phyloP scores from a whole-genome alignment of 2,329 filamentous ascomycete genomes.

The Chlorencoelia australis region DNA sequence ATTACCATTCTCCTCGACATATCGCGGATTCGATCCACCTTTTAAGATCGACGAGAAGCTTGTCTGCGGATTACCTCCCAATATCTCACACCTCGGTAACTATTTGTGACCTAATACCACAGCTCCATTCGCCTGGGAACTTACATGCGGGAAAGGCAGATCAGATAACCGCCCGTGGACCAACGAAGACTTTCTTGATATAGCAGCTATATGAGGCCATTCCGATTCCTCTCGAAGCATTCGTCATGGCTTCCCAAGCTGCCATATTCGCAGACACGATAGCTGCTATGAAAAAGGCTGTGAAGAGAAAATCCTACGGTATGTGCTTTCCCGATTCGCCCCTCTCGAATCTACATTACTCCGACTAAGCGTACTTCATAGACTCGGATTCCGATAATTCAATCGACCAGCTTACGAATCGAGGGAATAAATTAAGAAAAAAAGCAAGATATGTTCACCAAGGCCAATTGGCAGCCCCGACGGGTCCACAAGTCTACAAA shows the following conservation, averaged over 20 bases:
- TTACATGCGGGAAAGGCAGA: too few relatives aligned
- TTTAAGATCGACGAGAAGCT: too few relatives aligned
- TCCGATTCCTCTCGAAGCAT: neutral
- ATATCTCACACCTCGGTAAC: too few relatives aligned
- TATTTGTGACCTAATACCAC: too few relatives aligned
- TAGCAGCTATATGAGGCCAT: neutral
- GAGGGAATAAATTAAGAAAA: slow-evolving; percentile 71
- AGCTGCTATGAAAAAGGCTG: slow-evolving; percentile 55
- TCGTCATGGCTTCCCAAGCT: slow-evolving; percentile 45
- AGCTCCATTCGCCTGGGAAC: too few relatives aligned
- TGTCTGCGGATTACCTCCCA: too few relatives aligned
- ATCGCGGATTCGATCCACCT: too few relatives aligned
- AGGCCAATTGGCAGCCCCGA: slow-evolving; percentile 57
- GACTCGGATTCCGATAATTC: slow-evolving; percentile 71
- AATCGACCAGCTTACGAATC: slow-evolving; percentile 60
- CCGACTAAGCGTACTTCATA: slow-evolving; percentile 28
- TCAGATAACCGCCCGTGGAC: too few relatives aligned
- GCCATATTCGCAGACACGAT: slow-evolving; percentile 57
- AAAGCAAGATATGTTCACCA: slow-evolving; percentile 60
- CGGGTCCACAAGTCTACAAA: slow-evolving; percentile 59
- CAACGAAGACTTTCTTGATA: slow-evolving; percentile 1
- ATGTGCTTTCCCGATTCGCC: slow-evolving; percentile 16
- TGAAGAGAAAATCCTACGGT: slow-evolving; percentile 56
- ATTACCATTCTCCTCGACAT: too few relatives aligned
- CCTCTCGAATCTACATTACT: slow-evolving; percentile 19